Evolutionary conservation across 108 stramenopile species (phyloP), one percentile per base, ranked within the genome.

Genomic region (Skeletonema tropicum): DNA sequence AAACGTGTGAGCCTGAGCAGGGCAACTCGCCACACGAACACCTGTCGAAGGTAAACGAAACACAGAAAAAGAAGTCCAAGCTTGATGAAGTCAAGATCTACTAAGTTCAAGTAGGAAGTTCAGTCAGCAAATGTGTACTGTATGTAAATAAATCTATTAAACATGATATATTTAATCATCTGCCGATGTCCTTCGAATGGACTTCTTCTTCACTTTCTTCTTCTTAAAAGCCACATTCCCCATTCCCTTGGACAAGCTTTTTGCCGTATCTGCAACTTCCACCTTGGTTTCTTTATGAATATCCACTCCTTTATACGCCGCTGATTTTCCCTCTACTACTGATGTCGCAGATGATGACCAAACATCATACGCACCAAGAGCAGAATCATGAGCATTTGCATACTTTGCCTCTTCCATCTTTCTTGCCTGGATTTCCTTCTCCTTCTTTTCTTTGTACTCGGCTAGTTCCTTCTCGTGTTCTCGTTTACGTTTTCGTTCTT

Each of bases 341-440:
- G 58, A 39, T 8, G 33, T 72, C 60, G 26, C 25, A 57, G 66
- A 48, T 57, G 70, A 71, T 87, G 70, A 71, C 89, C 88, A 91
- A 26, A 88, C 89, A 81, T 91, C 88, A 73, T 88, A 92, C 15
- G 91, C 91, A n/a, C 94, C 94, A 57, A 95, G 65, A 6, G 94
- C 94, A 14, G 89, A 90, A 86, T 95, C 94, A 60, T 92, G 88
- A 5, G 89, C 89, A 80, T 91, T 91, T 26, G 85, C 83, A 12
- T 85, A 85, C 66, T 85, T 89, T 29, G 91, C 90, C 81, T 92
- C 91, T 64, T 95, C 94, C 90, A 92, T 88, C 64, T 70, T 80
- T 66, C 94, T 70, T 29, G 64, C 83, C 26, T 81, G 77, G 3
- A 70, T 73, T 61, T 89, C 81, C 36, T 52, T 49, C 17, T 76